Percentiles rank a stretch among this genome's conserved stretches.
phyloP scores from a whole-genome alignment of 2,329 filamentous ascomycete species.

The Pyrenophora teres region DNA sequence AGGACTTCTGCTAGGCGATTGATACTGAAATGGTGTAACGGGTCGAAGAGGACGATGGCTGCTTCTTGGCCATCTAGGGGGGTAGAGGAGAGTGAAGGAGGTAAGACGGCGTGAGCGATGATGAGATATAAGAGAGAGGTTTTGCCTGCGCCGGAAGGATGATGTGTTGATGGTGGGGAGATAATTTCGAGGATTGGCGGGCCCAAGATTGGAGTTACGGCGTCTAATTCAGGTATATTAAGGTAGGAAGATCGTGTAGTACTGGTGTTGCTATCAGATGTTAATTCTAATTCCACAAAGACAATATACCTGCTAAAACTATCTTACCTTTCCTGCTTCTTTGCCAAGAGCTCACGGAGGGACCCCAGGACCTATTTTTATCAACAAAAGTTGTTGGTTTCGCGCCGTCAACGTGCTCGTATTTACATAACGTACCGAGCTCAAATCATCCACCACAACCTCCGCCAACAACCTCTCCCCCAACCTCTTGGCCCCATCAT shows the following conservation, averaged over 20 bases:
- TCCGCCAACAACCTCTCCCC: slow-evolving; percentile 58
- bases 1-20: slow-evolving; percentile 52
- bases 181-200: slow-evolving; percentile 57
- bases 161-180: slow-evolving; percentile 48
- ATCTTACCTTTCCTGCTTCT: slow-evolving; percentile 15
- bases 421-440: slow-evolving; percentile 24
- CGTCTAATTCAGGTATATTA: slow-evolving; percentile 55
- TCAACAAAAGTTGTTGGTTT: slow-evolving; percentile 1
- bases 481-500: slow-evolving; percentile 50
- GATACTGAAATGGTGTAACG: slow-evolving; percentile 60
- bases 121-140: slow-evolving; percentile 64
- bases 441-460: slow-evolving; percentile 40
- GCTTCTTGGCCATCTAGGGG: slow-evolving; percentile 49
- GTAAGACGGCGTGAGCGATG: slow-evolving; percentile 57
- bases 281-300: background rate
- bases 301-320: background rate
- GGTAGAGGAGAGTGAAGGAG: slow-evolving; percentile 31
- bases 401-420: background rate
- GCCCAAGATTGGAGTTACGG: slow-evolving; percentile 25
- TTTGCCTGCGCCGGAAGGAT: slow-evolving; percentile 58
- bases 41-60: slow-evolving; percentile 60
- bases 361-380: slow-evolving; percentile 48
- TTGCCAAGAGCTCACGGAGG: slow-evolving; percentile 35
- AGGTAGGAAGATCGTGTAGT: slow-evolving; percentile 31
- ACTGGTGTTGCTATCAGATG: background rate